Conservation (phyloP, 495 filamentous ascomycete genomes). For the Pseudevernia furfuracea region DNA sequence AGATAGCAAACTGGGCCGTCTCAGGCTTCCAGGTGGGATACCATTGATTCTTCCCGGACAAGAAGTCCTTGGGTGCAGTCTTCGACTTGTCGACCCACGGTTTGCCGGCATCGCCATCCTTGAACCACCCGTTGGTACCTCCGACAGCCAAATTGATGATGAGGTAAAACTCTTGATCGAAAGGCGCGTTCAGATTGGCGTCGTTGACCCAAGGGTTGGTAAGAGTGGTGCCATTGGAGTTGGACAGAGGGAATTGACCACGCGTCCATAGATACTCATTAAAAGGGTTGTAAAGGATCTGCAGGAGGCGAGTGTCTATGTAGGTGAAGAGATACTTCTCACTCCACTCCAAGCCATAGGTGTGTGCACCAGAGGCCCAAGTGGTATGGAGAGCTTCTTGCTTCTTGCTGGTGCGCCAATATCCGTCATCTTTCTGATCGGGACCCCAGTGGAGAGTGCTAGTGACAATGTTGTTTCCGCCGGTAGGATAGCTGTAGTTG, state of each 20-base stretch:
- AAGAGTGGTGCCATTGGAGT: constrained; percentile 61
- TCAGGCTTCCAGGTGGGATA: constrained; percentile 61
- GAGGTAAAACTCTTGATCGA: constrained; percentile 74
- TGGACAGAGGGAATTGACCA: constrained; percentile 63
- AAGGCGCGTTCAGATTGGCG: constrained; percentile 45
- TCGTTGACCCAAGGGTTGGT: constrained; percentile 61
- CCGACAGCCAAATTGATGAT: constrained; percentile 79
- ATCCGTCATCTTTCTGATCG: constrained; percentile 35
- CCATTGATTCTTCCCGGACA: constrained; percentile 59
- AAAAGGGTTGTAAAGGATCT: constrained; percentile 75
- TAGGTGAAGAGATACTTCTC: constrained; percentile 85
- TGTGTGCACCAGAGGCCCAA: constrained; percentile 53
- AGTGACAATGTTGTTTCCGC: constrained; percentile 76
- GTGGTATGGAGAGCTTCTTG: constrained; percentile 68
- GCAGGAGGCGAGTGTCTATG: constrained; percentile 68
- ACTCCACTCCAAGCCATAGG: constrained; percentile 76
- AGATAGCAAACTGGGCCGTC: constrained; percentile 59
- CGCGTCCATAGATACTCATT: constrained; percentile 61
- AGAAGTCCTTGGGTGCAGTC: constrained; percentile 66
- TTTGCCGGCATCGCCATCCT: constrained; percentile 61
- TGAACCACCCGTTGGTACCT: constrained; percentile 77
- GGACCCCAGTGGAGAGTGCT: constrained; percentile 73
- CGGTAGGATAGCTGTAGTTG: constrained; percentile 62
- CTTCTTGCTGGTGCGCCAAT: constrained; percentile 42
- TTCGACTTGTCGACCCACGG: constrained; percentile 67